Base-by-base conservation (phyloP, 2,329 filamentous ascomycete genomes). In the Geosmithia flava region DNA sequence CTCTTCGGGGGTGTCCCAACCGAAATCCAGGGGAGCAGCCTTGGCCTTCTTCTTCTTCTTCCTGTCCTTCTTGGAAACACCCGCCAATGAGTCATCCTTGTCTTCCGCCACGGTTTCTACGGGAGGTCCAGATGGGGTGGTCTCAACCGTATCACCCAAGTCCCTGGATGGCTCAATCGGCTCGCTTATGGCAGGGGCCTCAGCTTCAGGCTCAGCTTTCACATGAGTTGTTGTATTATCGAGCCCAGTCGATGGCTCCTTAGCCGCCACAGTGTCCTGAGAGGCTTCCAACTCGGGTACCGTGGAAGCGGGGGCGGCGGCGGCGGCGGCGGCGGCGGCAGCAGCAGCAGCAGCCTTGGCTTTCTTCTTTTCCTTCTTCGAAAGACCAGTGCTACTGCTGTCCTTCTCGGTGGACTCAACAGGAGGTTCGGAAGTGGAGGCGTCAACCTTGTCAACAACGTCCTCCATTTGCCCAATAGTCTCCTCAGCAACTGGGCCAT, bases 321-420 rank as follows among this genome's bases (percentile, higher is more conserved):
- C n/a, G n/a, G n/a, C n/a, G n/a, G n/a, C n/a, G n/a, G n/a, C n/a
- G n/a, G n/a, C n/a, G n/a, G n/a, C n/a, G n/a, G n/a, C n/a, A n/a
- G n/a, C n/a, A n/a, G n/a, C n/a, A n/a, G n/a, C n/a, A n/a, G n/a
- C n/a, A n/a, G n/a, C n/a, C n/a, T n/a, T n/a, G n/a, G n/a, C n/a
- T n/a, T 54, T 54, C 42, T 49, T 49, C 27, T 44, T 48, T 39
- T 53, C 49, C 46, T 48, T 52, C 47, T 48, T 47, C 2, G 46
- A 47, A 7, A 47, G 16, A 17, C 46, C 46, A 16, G 39, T 40
- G 20, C n/a, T 11, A 13, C 23, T 11, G n/a, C 17, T 20, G 5
- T 47, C 46, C 13, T 42, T 20, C 15, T 46, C 29, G 23, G 40
- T 37, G 15, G 33, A 8, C 6, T 42, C 40, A 42, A 16, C 16